These are phyloP conservation scores for Bacidia rubella DNA, from an alignment of 495 filamentous ascomycete species.

Conservation along the genomic window DNA sequence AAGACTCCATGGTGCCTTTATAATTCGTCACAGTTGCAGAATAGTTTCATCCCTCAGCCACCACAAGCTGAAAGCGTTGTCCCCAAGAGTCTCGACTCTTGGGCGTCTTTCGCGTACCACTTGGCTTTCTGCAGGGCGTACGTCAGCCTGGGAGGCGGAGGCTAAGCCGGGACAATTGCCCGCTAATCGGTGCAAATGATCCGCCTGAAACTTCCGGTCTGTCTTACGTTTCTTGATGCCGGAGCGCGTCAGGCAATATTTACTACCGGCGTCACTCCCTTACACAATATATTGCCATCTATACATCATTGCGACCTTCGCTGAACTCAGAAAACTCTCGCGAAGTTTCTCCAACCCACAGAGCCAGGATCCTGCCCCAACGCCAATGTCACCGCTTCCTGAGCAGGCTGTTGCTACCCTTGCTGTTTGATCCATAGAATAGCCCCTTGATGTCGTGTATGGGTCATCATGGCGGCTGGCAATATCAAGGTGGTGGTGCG, in stretches of 20 bases:
- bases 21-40: not conserved
- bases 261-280: no score
- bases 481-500: conserved; percentile 99
- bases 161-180: not conserved
- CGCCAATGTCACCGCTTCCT: not conserved
- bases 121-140: not conserved
- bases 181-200: no score
- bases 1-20: not conserved
- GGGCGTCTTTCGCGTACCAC: not conserved
- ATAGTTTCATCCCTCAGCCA: not conserved
- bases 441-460: conserved; percentile 4
- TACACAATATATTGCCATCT: no score
- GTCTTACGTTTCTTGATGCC: no score
- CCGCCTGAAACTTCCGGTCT: no score
- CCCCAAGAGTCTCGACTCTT: not conserved
- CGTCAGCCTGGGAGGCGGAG: not conserved
- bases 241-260: no score
- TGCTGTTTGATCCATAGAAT: not conserved
- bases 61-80: not conserved
- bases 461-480: conserved; percentile 31
- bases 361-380: no score
- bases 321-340: no score
- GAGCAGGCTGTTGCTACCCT: not conserved
- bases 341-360: no score
- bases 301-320: no score